Percentiles rank a stretch among this genome's conserved stretches.
phyloP scores from a whole-genome alignment of 2,329 filamentous ascomycete genomes.

The Sporothrix brasiliensis region DNA sequence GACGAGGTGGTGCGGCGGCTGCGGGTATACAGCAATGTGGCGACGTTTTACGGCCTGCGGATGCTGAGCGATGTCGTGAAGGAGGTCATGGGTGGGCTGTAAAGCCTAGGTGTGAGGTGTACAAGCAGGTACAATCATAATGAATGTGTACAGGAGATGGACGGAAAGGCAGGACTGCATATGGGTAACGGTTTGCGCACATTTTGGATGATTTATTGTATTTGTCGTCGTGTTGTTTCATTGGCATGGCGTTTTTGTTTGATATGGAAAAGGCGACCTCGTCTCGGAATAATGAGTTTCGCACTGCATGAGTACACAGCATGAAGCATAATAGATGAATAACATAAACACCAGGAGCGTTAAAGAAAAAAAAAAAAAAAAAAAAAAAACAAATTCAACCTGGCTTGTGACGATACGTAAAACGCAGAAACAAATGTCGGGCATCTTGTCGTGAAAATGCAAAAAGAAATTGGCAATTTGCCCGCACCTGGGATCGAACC shows the following conservation, averaged over 20 bases:
- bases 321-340: constrained; percentile 10
- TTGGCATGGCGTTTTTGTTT: constrained; percentile 21
- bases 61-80: constrained; percentile 79
- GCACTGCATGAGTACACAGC: constrained; percentile 7
- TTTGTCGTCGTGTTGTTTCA: no score
- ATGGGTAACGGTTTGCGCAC: neutral
- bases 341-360: neutral
- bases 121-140: no score
- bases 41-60: constrained; percentile 74
- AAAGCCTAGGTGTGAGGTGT: neutral
- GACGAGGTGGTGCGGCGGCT: constrained; percentile 67
- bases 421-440: no score
- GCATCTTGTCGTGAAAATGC: neutral
- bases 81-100: constrained; percentile 52
- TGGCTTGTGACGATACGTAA: no score
- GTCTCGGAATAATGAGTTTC: constrained; percentile 12
- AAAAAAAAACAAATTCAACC: neutral
- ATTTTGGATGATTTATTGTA: neutral
- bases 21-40: constrained; percentile 72
- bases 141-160: constrained; percentile 1
- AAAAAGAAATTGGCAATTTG: constrained; percentile 24
- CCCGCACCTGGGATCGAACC: constrained; percentile 36
- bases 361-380: constrained; percentile 11
- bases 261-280: neutral
- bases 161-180: neutral